Evolutionary conservation across 768 basidiomycete species (phyloP).

Genomic region (Xerocomellus chrysenteron): DNA sequence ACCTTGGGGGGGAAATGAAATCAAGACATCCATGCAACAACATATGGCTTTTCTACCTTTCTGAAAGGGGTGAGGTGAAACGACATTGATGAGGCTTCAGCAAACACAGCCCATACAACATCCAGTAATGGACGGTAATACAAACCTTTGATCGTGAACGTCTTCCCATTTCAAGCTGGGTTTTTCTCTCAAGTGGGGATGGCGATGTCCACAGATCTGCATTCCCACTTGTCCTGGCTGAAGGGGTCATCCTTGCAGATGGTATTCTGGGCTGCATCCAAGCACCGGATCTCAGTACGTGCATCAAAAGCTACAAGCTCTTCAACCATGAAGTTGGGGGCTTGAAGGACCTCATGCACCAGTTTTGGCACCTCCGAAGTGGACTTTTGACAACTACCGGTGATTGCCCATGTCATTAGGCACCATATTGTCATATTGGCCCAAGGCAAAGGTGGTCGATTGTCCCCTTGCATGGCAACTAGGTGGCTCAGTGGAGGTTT

Average conservation of each 20-base stretch:
- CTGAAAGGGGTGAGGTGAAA: conserved; percentile 28
- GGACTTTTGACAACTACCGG: conserved; percentile 1
- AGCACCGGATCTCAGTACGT: not conserved
- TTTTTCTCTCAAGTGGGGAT: not conserved
- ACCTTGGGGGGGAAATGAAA: not conserved
- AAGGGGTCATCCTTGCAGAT: not conserved
- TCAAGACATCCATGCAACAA: not conserved
- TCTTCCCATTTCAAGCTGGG: conserved; percentile 3
- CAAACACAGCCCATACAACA: conserved; percentile 9
- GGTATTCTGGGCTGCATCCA: not conserved
- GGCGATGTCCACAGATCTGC: not conserved
- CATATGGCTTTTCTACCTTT: conserved; percentile 4
- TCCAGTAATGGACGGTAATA: conserved; percentile 19
- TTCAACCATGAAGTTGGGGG: conserved; percentile 1
- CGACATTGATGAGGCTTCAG: not conserved
- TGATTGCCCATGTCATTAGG: conserved; percentile 5
- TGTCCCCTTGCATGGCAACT: no score
- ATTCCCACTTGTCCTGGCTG: not conserved
- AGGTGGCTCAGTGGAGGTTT: no score
- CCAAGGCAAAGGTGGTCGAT: conserved; percentile 1
- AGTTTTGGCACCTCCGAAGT: not conserved
- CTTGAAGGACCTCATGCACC: not conserved
- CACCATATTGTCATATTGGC: conserved; percentile 8
- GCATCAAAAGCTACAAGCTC: conserved; percentile 3
- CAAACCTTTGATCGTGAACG: conserved; percentile 30